phyloP scores from a whole-genome alignment of 352 stramenopile genomes.

The Phytophthora chlamydospora region DNA sequence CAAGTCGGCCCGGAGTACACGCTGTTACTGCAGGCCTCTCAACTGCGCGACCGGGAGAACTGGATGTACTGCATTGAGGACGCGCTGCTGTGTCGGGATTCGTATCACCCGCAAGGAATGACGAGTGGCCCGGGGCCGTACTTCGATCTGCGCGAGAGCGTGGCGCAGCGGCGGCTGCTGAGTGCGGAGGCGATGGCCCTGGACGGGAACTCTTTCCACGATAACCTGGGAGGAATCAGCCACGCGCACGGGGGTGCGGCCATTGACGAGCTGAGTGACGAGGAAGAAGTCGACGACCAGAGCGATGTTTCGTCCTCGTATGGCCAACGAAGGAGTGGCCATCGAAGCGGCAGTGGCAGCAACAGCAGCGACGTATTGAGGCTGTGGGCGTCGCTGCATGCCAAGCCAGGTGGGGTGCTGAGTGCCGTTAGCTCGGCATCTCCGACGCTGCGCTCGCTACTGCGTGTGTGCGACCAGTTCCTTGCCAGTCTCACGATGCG shows the following conservation, averaged over 20 bases:
- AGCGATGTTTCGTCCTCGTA: conserved; percentile 36
- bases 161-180: conserved; percentile 56
- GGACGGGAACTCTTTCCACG: conserved; percentile 29
- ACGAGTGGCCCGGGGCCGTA: conserved; percentile 28
- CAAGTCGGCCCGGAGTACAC: conserved; percentile 67
- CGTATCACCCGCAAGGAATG: conserved; percentile 51
- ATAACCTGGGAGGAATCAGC: conserved; percentile 35
- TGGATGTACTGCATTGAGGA: conserved; percentile 88
- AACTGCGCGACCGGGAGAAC: conserved; percentile 68
- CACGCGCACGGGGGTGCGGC: conserved; percentile 35
- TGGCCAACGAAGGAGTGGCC: conserved; percentile 20
- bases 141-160: conserved; percentile 61
- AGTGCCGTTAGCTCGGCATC: conserved; percentile 40
- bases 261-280: conserved; percentile 34
- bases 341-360: conserved; percentile 14
- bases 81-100: conserved; percentile 72
- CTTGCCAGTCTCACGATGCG: conserved; percentile 49
- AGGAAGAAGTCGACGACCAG: conserved; percentile 42
- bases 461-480: conserved; percentile 55
- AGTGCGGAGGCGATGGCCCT: conserved; percentile 62
- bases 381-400: conserved; percentile 44
- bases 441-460: conserved; percentile 34
- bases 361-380: conserved; percentile 31
- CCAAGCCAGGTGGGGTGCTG: conserved; percentile 42
- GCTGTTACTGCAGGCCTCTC: conserved; percentile 61